Evolutionary conservation across 1,284 basidiomycete genomes (phyloP).

Genomic region (Clitocybe nebularis): DNA sequence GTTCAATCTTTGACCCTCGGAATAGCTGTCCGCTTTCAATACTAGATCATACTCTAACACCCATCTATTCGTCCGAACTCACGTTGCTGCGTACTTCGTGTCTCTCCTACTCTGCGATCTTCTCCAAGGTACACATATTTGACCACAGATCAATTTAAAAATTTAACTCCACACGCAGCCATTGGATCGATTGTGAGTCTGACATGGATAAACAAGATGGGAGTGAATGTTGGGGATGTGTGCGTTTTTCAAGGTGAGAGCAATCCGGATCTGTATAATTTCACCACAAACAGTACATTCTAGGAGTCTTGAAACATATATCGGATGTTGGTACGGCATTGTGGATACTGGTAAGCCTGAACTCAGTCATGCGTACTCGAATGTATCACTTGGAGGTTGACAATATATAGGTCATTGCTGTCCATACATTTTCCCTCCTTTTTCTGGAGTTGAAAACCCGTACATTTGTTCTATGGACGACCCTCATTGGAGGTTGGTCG

Average conservation of each 20-base stretch:
- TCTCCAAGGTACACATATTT: conserved; percentile 31
- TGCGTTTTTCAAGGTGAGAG: conserved; percentile 47
- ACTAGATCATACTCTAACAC: conserved; percentile 29
- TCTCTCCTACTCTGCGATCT: conserved; percentile 40
- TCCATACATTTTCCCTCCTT: conserved; percentile 48
- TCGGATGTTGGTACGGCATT: conserved; percentile 49
- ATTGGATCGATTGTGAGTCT: conserved; percentile 48
- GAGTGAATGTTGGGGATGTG: conserved; percentile 33
- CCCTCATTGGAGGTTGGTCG: conserved; percentile 41
- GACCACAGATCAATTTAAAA: conserved; percentile 9
- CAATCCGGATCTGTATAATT: neutral
- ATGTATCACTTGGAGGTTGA: neutral
- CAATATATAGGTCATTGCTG: conserved; percentile 41
- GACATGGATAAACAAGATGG: conserved; percentile 36
- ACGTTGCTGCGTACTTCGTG: conserved; percentile 47
- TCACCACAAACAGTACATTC: neutral
- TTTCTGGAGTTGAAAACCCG: conserved; percentile 40
- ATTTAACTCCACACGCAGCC: conserved; percentile 25
- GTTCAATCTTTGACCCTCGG: neutral
- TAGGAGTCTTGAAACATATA: conserved; percentile 44
- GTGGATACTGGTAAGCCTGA: conserved; percentile 40
- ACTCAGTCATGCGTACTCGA: neutral
- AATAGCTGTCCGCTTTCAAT: conserved; percentile 35
- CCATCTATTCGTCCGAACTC: conserved; percentile 46
- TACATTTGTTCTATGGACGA: conserved; percentile 31